Evolutionary conservation across 805 yeast species (phyloP).

Genomic region (Saccharomyces eubayanus): DNA sequence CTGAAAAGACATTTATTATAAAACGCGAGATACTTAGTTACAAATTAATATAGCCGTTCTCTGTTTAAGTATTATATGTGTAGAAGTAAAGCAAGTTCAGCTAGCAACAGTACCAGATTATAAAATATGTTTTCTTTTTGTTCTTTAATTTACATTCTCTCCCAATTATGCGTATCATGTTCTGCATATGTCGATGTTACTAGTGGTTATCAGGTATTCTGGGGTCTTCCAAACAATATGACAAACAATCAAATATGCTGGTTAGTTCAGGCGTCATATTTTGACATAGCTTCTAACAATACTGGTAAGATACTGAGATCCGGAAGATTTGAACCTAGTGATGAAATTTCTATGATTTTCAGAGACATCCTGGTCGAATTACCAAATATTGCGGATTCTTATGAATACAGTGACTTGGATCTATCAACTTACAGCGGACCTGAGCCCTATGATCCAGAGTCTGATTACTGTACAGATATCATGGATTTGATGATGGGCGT

Average conservation of each 20-base stretch:
- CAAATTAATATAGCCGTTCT: no score
- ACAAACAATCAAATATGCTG: background rate
- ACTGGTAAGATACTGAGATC: background rate
- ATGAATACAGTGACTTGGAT: background rate
- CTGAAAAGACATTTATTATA: no score
- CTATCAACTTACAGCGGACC: background rate
- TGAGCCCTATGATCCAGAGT: background rate
- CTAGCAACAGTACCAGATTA: no score
- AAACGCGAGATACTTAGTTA: no score
- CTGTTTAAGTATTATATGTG: no score
- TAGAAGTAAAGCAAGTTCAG: no score
- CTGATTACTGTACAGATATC: background rate
- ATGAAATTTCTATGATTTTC: background rate
- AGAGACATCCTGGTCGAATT: background rate
- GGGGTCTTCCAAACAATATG: background rate
- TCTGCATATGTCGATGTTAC: background rate
- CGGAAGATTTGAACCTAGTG: background rate
- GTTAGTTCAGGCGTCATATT: background rate
- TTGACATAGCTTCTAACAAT: background rate
- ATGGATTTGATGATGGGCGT: background rate
- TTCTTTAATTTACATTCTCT: background rate
- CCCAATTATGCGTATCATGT: background rate
- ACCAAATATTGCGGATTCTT: background rate
- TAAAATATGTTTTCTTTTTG: background rate
- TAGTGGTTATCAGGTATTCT: background rate